Evolutionary conservation across 164 flowering plant species (phyloP).

Genomic region (Annona squamosa): DNA sequence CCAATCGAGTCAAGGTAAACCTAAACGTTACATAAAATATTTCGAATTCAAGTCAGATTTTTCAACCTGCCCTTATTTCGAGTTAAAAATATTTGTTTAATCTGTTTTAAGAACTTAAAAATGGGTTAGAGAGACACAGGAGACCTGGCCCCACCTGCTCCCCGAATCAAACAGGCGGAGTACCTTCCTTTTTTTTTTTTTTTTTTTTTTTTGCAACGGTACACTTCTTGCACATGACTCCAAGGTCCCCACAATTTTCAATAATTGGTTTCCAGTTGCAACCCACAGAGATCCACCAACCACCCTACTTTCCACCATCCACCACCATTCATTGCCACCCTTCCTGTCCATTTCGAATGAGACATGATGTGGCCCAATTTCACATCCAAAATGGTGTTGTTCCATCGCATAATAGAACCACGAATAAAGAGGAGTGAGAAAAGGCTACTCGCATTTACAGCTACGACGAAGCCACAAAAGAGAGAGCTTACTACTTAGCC

Average conservation of each 20-base stretch:
- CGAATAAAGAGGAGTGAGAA: neutral
- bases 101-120: too few relatives aligned
- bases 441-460: neutral
- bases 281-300: neutral
- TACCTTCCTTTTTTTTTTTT: too few relatives aligned
- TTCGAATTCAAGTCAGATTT: too few relatives aligned
- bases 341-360: neutral
- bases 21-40: too few relatives aligned
- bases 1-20: too few relatives aligned
- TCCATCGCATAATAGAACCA: neutral
- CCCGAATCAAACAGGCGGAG: too few relatives aligned
- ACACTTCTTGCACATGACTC: neutral
- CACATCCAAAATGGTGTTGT: neutral
- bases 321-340: neutral
- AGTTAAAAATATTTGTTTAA: too few relatives aligned
- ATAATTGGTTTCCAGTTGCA: neutral
- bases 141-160: too few relatives aligned
- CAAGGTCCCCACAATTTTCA: neutral
- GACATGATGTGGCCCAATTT: neutral
- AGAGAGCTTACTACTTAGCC: constrained; percentile 2
- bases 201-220: neutral
- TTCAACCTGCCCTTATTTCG: too few relatives aligned
- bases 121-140: too few relatives aligned
- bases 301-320: neutral
- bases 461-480: neutral